phyloP scores from a whole-genome alignment of 495 filamentous ascomycete species.

The Penicillium coprophilum region DNA sequence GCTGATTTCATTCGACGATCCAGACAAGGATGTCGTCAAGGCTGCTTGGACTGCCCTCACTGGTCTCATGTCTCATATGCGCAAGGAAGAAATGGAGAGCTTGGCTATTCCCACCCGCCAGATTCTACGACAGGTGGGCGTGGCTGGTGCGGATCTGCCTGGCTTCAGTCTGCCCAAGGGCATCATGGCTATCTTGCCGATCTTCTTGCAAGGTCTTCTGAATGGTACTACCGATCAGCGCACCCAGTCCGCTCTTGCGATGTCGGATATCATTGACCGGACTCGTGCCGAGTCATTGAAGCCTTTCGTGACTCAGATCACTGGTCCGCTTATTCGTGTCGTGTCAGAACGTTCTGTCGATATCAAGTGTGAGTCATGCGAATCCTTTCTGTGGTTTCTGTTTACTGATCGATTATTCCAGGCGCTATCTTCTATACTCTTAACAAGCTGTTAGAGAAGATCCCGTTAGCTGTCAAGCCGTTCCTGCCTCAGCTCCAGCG shows the following conservation, averaged over 20 bases:
- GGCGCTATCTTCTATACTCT: constrained; percentile 90
- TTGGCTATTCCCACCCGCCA: constrained; percentile 85
- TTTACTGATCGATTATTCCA: constrained; percentile 21
- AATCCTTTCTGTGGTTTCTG: background rate
- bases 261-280: constrained; percentile 92
- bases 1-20: constrained; percentile 87
- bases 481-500: constrained; percentile 96
- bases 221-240: constrained; percentile 91
- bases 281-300: constrained; percentile 80
- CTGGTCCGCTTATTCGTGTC: constrained; percentile 93
- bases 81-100: constrained; percentile 97
- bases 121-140: constrained; percentile 80
- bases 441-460: constrained; percentile 95
- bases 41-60: constrained; percentile 87
- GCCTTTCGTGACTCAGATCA: constrained; percentile 95
- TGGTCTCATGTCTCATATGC: constrained; percentile 81
- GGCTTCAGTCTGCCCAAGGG: constrained; percentile 95
- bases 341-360: constrained; percentile 94
- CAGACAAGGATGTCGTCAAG: constrained; percentile 82
- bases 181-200: constrained; percentile 93
- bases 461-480: constrained; percentile 90
- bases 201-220: constrained; percentile 96
- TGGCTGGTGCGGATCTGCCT: constrained; percentile 77
- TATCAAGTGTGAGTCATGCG: constrained; percentile 62
- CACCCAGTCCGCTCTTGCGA: constrained; percentile 86